Base-by-base conservation (phyloP, 805 yeast genomes). In the Candida alai region DNA sequence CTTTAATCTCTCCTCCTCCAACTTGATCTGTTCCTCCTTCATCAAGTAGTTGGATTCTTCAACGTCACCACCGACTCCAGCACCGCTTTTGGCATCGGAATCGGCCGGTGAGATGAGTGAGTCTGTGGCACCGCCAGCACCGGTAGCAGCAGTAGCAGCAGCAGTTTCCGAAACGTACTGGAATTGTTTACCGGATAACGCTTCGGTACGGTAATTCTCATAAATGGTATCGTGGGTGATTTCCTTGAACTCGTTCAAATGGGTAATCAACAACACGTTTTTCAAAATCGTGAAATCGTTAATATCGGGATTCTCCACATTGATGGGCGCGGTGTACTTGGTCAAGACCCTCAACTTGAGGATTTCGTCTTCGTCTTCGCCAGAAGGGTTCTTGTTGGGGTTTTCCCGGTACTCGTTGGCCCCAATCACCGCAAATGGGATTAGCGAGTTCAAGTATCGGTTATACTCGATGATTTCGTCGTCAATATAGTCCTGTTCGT, bases 141-240 rank as follows among this genome's bases (percentile, higher is more conserved):
- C 21, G 8, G 26, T 2, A 24, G 22, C 32, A 14, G 27, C 12
- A 19, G 10, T 11, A 10, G 19, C 11, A 32, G 25, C 14, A 8
- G 15, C 13, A 12, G 34, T 18, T n/a, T 10, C 19, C 6, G 19
- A 13, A 14, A 22, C 27, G 43, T 68, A 66, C 37, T 64, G 64
- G 55, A 68, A 65, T 51, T 57, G 65, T 40, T 77, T 81, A 19
- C 84, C 80, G 19, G 86, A 78, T 43, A 84, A 71, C 12, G 89
- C 88, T 51, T 80, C 87, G 7, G 96, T 84, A 71, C 97, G 80
- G 62, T 88, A 88, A 54, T 79, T 80, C 59, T 88, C 97, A 58
- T 88, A 88, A 43, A 88, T 65, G 25, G 80, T 73, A 55, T 87
- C 95, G 56, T 84, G 94, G 6, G 97, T 88, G 51, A 76, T 72